Evolutionary conservation across 108 stramenopile species (phyloP).

Genomic region (Parietichytrium sp.): DNA sequence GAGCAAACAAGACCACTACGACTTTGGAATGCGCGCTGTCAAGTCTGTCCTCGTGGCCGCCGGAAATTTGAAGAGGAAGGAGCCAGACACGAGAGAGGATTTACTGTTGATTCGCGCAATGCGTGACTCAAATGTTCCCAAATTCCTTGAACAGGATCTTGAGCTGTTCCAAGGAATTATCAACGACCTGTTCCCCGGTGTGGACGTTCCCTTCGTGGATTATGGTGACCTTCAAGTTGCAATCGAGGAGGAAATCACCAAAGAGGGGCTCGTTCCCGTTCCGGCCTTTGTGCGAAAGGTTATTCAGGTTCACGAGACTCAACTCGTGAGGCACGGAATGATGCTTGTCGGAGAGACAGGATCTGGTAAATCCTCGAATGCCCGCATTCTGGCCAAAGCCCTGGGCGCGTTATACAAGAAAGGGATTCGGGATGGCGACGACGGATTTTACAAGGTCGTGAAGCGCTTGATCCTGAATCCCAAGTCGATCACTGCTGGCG

Average conservation of each 20-base stretch:
- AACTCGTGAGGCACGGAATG: constrained; percentile 71
- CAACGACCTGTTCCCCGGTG: constrained; percentile 63
- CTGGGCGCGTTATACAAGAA: constrained; percentile 48
- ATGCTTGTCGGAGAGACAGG: constrained; percentile 69
- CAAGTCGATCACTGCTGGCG: constrained; percentile 66
- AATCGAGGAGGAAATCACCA: constrained; percentile 52
- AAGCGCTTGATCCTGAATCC: constrained; percentile 62
- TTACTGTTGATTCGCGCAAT: constrained; percentile 67
- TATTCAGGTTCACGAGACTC: constrained; percentile 70
- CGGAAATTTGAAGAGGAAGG: constrained; percentile 68
- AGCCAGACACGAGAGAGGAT: constrained; percentile 66
- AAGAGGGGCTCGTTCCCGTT: constrained; percentile 46
- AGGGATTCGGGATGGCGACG: constrained; percentile 49
- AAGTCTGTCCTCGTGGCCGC: constrained; percentile 69
- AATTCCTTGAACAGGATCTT: constrained; percentile 66
- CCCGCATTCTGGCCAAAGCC: constrained; percentile 55
- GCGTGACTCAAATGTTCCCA: constrained; percentile 69
- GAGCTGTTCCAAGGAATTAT: constrained; percentile 67
- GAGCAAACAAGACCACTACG: constrained; percentile 68
- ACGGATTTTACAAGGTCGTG: constrained; percentile 63
- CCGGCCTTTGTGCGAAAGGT: constrained; percentile 61
- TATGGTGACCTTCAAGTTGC: constrained; percentile 61
- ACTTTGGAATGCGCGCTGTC: constrained; percentile 71
- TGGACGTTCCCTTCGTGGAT: constrained; percentile 66
- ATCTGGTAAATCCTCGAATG: constrained; percentile 59